phyloP scores from a whole-genome alignment of 257 asterid species.

The Lavandula angustifolia region DNA sequence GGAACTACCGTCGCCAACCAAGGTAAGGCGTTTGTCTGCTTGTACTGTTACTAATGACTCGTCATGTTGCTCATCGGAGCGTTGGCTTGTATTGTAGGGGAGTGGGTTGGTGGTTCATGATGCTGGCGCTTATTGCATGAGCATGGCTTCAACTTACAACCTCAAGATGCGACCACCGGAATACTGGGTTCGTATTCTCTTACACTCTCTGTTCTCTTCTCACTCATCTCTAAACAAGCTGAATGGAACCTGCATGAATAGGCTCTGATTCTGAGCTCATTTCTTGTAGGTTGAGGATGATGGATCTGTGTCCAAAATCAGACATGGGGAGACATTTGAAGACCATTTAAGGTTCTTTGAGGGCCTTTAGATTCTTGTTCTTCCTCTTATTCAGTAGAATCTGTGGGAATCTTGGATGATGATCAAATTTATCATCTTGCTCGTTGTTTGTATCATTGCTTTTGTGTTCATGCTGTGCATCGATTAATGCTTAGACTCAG shows the following conservation, averaged over 20 bases:
- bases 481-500: too few species aligned
- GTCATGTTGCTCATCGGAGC: constrained; percentile 16
- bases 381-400: constrained; percentile 3
- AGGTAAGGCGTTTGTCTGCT: constrained; percentile 41
- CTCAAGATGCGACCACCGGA: constrained; percentile 99
- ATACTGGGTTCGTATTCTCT: constrained; percentile 82
- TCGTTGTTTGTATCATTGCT: background rate
- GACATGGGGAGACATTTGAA: constrained; percentile 81
- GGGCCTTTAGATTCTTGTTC: constrained; percentile 51
- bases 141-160: constrained; percentile 98
- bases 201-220: too few species aligned
- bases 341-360: constrained; percentile 80
- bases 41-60: background rate
- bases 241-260: background rate
- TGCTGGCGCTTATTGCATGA: constrained; percentile 99
- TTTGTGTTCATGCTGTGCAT: too few species aligned
- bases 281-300: constrained; percentile 73
- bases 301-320: constrained; percentile 72
- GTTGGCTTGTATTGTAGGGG: constrained; percentile 65
- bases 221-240: background rate
- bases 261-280: constrained; percentile 18
- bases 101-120: constrained; percentile 93
- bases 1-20: constrained; percentile 80
- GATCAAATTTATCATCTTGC: constrained; percentile 13
- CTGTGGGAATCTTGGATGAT: constrained; percentile 24